Evolutionary conservation across 441 rosid genomes (phyloP).

Genomic region (Gossypium schwendimanii): DNA sequence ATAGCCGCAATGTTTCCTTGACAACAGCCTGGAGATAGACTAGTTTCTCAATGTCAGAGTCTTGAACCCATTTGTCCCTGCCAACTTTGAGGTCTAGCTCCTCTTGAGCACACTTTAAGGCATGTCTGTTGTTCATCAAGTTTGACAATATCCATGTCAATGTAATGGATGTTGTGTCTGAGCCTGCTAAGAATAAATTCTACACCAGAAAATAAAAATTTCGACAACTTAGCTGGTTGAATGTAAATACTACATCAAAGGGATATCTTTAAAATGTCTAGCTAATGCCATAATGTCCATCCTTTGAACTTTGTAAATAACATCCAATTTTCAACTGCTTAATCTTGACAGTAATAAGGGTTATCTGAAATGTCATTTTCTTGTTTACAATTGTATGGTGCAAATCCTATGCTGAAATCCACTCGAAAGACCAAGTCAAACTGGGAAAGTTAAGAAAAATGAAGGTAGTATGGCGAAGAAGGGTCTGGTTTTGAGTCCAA

Average conservation of each 20-base stretch:
- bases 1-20: conserved; percentile 22
- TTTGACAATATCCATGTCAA: conserved; percentile 25
- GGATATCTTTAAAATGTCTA: background rate
- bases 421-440: background rate
- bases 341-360: background rate
- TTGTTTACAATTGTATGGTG: background rate
- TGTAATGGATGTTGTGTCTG: conserved; percentile 20
- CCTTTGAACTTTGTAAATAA: background rate
- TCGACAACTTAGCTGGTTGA: conserved; percentile 12
- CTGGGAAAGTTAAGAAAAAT: background rate
- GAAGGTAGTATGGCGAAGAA: too few relatives aligned
- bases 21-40: conserved; percentile 23
- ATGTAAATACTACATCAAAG: background rate
- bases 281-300: background rate
- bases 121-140: conserved; percentile 17
- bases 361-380: background rate
- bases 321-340: background rate
- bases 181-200: conserved; percentile 24
- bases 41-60: conserved; percentile 18
- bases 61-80: conserved; percentile 19
- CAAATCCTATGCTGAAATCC: background rate
- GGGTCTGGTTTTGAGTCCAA: too few relatives aligned
- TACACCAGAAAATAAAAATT: conserved; percentile 11
- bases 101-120: conserved; percentile 15
- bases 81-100: conserved; percentile 24